These are phyloP conservation scores for Phytophthora sojae DNA, from an alignment of 352 stramenopile species.

Conservation along the genomic window DNA sequence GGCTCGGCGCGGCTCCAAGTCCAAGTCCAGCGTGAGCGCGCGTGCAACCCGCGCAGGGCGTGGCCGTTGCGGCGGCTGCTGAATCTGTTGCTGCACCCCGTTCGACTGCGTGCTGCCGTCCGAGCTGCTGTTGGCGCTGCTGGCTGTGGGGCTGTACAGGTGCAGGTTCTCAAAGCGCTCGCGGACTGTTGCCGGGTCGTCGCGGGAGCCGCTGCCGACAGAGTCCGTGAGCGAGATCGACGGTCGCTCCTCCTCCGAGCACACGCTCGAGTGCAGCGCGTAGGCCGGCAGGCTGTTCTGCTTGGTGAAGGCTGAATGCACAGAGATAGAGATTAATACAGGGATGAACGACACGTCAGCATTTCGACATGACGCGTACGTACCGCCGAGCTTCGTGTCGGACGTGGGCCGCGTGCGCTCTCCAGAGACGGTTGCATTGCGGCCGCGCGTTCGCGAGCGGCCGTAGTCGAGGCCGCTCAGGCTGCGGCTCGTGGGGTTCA, in stretches of 20 bases:
- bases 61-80: conserved; percentile 23
- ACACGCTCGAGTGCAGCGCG: conserved; percentile 32
- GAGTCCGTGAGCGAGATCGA: conserved; percentile 51
- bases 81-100: not conserved
- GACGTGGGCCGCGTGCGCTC: conserved; percentile 23
- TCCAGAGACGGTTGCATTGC: conserved; percentile 22
- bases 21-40: conserved; percentile 28
- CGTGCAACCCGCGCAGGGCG: conserved; percentile 23
- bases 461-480: conserved; percentile 26
- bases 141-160: conserved; percentile 29
- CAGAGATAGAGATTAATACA: conserved; percentile 1
- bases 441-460: conserved; percentile 10
- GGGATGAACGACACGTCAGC: not conserved
- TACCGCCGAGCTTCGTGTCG: conserved; percentile 25
- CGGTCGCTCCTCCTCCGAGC: conserved; percentile 25
- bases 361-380: conserved; percentile 2
- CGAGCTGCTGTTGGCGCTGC: conserved; percentile 21
- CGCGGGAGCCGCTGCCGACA: conserved; percentile 32
- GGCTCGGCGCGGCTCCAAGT: conserved; percentile 27
- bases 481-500: conserved; percentile 27
- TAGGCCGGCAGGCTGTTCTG: conserved; percentile 32
- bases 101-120: conserved; percentile 21
- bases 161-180: conserved; percentile 31
- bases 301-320: conserved; percentile 27
- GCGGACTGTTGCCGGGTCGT: conserved; percentile 25